Evolutionary conservation across 306 rosid genomes (phyloP).

Genomic region (Dryas alaskensis): DNA sequence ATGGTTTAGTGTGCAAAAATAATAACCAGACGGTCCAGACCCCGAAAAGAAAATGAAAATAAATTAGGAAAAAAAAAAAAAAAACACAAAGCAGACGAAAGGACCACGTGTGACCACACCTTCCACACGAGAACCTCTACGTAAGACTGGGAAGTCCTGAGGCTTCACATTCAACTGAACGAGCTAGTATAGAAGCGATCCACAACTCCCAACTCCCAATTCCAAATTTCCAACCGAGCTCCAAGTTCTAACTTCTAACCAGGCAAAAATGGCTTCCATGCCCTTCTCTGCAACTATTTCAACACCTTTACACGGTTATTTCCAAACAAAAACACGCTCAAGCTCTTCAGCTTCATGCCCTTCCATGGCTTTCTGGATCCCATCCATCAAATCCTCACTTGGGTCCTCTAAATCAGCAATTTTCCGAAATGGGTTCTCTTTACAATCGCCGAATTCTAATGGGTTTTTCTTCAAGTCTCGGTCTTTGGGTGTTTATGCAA

Average conservation of each 20-base stretch:
- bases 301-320: conserved; percentile 32
- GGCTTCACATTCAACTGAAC: neutral
- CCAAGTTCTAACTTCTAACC: neutral
- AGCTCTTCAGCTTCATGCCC: conserved; percentile 32
- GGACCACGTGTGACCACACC: conserved; percentile 32
- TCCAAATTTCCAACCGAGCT: neutral
- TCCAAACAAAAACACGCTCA: conserved; percentile 28
- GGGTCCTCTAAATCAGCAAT: conserved; percentile 61
- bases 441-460: conserved; percentile 33
- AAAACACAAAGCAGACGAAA: neutral
- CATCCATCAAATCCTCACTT: conserved; percentile 48
- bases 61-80: neutral
- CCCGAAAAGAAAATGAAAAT: neutral
- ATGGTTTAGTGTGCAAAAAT: too few species aligned
- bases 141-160: neutral
- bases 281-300: conserved; percentile 48
- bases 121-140: conserved; percentile 4
- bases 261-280: conserved; percentile 47
- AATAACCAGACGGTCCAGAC: too few species aligned
- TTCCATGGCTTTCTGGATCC: conserved; percentile 33
- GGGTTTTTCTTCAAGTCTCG: conserved; percentile 35
- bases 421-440: conserved; percentile 41
- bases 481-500: conserved; percentile 55
- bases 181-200: neutral
- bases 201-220: neutral